Conservation (phyloP, 73 alveolate species). For the Paramecium primaurelia region DNA sequence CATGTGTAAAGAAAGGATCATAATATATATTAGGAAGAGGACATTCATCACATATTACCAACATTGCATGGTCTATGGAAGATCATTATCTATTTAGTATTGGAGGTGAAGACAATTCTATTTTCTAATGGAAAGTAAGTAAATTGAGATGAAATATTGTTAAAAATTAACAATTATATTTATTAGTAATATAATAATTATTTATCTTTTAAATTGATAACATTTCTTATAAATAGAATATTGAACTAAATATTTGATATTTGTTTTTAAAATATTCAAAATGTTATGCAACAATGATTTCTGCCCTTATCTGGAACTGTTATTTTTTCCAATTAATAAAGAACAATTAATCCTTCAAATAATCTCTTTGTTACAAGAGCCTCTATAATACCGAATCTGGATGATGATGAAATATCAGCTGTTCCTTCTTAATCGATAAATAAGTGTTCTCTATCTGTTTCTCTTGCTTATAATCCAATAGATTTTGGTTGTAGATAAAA, state of each 20-base stretch:
- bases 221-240: neutral
- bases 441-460: neutral
- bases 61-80: constrained; percentile 83
- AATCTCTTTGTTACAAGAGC: neutral
- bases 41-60: constrained; percentile 89
- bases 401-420: neutral
- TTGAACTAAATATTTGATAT: neutral
- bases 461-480: neutral
- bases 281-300: neutral
- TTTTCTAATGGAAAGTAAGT: constrained; percentile 86
- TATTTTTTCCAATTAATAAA: neutral
- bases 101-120: constrained; percentile 97
- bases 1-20: constrained; percentile 79
- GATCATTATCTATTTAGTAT: constrained; percentile 81
- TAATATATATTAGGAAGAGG: constrained; percentile 72
- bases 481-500: neutral
- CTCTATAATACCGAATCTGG: neutral
- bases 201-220: neutral
- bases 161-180: neutral
- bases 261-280: neutral
- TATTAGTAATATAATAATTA: neutral
- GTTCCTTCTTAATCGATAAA: neutral
- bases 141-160: constrained; percentile 37
- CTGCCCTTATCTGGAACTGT: neutral
- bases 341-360: neutral